Conservation (phyloP, 129 eudicot species). For the Mikania micrantha region DNA sequence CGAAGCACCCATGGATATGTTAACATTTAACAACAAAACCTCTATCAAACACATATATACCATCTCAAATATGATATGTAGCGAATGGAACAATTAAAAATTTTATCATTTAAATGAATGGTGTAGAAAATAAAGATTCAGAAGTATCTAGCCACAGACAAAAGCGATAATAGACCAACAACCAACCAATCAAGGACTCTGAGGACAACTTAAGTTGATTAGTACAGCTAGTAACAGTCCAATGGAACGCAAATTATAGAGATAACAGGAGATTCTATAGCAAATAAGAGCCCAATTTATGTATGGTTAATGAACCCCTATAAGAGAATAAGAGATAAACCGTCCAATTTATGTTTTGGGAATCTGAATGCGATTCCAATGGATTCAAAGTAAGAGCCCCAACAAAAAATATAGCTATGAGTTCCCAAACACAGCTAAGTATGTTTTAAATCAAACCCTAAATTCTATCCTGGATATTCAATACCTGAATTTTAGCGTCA, state of each 20-base stretch:
- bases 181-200: not conserved
- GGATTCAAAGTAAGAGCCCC: not conserved
- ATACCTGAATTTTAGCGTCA: constrained; percentile 91
- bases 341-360: not conserved
- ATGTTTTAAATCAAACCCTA: not conserved
- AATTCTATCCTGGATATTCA: not conserved
- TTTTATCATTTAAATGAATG: not conserved
- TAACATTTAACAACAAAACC: not conserved
- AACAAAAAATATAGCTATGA: too few relatives aligned
- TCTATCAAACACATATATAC: not conserved
- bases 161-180: not conserved
- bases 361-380: not conserved
- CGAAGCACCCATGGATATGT: not conserved
- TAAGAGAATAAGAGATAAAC: not conserved
- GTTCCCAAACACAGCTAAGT: not conserved
- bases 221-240: too few relatives aligned
- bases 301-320: not conserved
- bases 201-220: not conserved
- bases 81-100: not conserved
- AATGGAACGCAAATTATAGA: not conserved
- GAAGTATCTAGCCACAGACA: not conserved
- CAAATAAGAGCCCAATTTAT: not conserved
- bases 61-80: not conserved
- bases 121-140: not conserved
- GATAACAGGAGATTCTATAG: not conserved